Conservation (phyloP, 306 rosid species). For the Macrotyloma uniflorum region DNA sequence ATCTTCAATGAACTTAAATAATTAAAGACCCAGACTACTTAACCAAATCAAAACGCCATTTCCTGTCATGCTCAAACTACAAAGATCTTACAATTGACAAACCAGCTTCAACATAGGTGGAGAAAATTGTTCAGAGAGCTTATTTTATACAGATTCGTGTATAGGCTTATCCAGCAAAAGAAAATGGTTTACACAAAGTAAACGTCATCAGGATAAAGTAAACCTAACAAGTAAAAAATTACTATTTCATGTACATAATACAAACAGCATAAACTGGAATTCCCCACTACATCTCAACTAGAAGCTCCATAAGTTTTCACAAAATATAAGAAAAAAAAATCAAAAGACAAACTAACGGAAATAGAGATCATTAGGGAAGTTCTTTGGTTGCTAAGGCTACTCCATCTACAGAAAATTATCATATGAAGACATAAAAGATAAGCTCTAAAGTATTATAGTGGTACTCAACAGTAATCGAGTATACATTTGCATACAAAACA, state of each 20-base stretch:
- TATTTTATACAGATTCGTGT: neutral
- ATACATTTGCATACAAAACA: constrained; percentile 8
- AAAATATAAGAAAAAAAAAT: constrained; percentile 20
- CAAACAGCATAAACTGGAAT: constrained; percentile 19
- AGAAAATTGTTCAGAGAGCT: constrained; percentile 11
- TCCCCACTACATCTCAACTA: constrained; percentile 3
- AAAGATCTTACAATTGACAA: constrained; percentile 25
- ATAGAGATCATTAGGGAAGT: constrained; percentile 26
- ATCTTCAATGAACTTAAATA: constrained; percentile 27
- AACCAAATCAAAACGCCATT: constrained; percentile 21
- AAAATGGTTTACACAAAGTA: constrained; percentile 7
- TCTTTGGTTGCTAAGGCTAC: constrained; percentile 14
- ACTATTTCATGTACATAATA: constrained; percentile 34
- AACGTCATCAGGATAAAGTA: constrained; percentile 14
- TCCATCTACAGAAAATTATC: neutral
- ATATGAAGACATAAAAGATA: constrained; percentile 28
- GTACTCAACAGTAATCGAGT: neutral
- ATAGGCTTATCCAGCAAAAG: constrained; percentile 28
- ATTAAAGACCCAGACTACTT: constrained; percentile 18
- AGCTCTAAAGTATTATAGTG: constrained; percentile 14
- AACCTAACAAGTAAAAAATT: constrained; percentile 17
- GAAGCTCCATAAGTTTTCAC: neutral
- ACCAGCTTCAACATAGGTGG: constrained; percentile 21
- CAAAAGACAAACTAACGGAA: constrained; percentile 11
- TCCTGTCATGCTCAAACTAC: constrained; percentile 33